These are phyloP conservation scores for Termitomyces sp. DNA, from an alignment of 768 basidiomycete genomes.

Conservation along the genomic window DNA sequence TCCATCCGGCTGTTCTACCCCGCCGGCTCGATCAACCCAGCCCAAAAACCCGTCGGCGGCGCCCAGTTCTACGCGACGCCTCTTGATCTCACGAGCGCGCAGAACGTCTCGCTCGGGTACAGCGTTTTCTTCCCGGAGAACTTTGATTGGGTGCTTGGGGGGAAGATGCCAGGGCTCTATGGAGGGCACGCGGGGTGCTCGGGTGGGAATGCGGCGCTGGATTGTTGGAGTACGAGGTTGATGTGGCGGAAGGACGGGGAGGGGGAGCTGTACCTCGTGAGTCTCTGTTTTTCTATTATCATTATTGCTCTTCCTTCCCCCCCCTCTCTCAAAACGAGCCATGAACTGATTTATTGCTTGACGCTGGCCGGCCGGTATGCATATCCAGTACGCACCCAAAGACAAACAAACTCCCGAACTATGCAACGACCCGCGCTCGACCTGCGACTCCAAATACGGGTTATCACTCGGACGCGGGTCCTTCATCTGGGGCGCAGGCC, in stretches of 20 bases:
- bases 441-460: constrained; percentile 64
- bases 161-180: constrained; percentile 81
- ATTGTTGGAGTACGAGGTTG: constrained; percentile 79
- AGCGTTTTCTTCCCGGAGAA: constrained; percentile 70
- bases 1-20: constrained; percentile 66
- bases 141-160: constrained; percentile 76
- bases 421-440: constrained; percentile 52
- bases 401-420: constrained; percentile 56
- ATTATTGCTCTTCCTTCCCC: too few species aligned
- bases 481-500: constrained; percentile 54
- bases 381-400: constrained; percentile 65
- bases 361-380: too few species aligned
- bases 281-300: constrained; percentile 20
- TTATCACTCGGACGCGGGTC: constrained; percentile 71
- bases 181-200: constrained; percentile 66
- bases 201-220: constrained; percentile 62
- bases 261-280: constrained; percentile 74
- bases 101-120: constrained; percentile 56
- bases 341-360: too few species aligned
- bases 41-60: constrained; percentile 56
- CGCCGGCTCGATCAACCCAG: constrained; percentile 63
- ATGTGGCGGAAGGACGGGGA: constrained; percentile 73
- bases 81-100: constrained; percentile 36
- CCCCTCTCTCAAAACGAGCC: too few species aligned
- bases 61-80: constrained; percentile 59